A percentile compares a stretch with the other conserved stretches of the same genome.
Evolutionary conservation across 2,329 filamentous ascomycete species (phyloP).

Genomic region (Lasiodiplodia hormozganensis): DNA sequence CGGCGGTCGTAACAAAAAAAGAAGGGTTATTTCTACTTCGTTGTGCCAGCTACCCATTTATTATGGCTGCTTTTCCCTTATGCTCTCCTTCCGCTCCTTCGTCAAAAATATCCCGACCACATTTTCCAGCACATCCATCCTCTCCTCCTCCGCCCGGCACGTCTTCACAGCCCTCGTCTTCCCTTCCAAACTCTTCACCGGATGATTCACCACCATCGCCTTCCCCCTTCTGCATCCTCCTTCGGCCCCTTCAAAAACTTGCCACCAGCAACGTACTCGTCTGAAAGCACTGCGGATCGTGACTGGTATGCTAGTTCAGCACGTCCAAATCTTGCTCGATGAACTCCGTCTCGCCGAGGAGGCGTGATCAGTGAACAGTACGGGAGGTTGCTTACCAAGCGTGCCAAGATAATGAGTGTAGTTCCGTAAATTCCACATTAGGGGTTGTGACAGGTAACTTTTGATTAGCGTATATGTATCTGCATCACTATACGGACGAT

Average conservation of each 20-base stretch:
- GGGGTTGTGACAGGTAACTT: too few species aligned
- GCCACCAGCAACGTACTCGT: constrained; percentile 45
- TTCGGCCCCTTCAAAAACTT: constrained; percentile 42
- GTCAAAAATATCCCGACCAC: constrained; percentile 50
- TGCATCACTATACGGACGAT: too few species aligned
- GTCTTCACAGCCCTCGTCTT: constrained; percentile 47
- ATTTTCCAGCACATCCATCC: constrained; percentile 45
- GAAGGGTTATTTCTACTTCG: too few species aligned
- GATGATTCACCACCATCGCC: constrained; percentile 50
- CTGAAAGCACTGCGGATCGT: constrained; percentile 43
- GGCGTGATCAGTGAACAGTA: too few species aligned
- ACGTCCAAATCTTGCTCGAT: constrained; percentile 48
- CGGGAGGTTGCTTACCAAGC: too few species aligned
- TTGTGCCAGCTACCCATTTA: too few species aligned
- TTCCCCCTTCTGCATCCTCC: constrained; percentile 34
- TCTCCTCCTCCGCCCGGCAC: constrained; percentile 48
- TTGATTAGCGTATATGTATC: too few species aligned
- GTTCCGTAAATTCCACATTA: too few species aligned
- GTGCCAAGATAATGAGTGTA: too few species aligned
- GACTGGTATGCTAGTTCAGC: constrained; percentile 47
- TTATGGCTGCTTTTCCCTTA: too few species aligned
- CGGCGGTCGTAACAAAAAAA: background rate
- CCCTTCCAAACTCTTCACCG: constrained; percentile 53
- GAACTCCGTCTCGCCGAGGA: constrained; percentile 43
- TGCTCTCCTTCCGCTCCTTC: too few species aligned